A percentile compares a stretch with the other conserved stretches of the same genome.
These are phyloP conservation scores for Fraxinus anomala DNA, from an alignment of 257 asterid species.

Conservation along the genomic window DNA sequence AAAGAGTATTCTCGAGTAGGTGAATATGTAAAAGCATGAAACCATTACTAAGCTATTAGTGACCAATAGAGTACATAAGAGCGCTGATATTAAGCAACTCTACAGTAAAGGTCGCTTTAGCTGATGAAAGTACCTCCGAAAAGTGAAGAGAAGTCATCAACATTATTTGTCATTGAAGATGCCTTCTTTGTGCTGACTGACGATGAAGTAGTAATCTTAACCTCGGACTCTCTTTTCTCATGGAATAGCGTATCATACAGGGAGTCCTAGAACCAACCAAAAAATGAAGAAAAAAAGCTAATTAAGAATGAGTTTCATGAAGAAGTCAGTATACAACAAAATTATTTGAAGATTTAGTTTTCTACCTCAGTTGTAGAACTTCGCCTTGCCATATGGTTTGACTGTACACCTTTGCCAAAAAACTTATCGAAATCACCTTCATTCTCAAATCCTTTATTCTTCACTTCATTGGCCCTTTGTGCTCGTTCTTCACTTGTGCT, in stretches of 20 bases:
- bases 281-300: slow-evolving; percentile 12
- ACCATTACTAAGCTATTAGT: neutral
- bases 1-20: neutral
- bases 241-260: slow-evolving; percentile 50
- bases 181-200: slow-evolving; percentile 38
- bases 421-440: slow-evolving; percentile 43
- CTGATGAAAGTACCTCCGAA: slow-evolving; percentile 63
- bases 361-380: slow-evolving; percentile 60
- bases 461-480: slow-evolving; percentile 6
- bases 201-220: slow-evolving; percentile 42
- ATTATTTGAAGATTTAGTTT: slow-evolving; percentile 14
- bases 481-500: slow-evolving; percentile 6
- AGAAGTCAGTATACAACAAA: slow-evolving; percentile 12
- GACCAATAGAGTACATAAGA: neutral
- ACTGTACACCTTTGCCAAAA: slow-evolving; percentile 41
- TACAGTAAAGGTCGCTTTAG: slow-evolving; percentile 16
- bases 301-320: slow-evolving; percentile 20
- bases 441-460: slow-evolving; percentile 30
- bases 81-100: slow-evolving; percentile 7
- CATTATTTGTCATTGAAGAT: slow-evolving; percentile 34
- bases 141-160: slow-evolving; percentile 50
- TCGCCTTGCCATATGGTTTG: slow-evolving; percentile 32
- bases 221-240: slow-evolving; percentile 40
- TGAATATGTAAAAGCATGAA: neutral
- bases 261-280: slow-evolving; percentile 50